Base-by-base conservation (phyloP, 1,139 yeast species). In the Pichia terricola region DNA sequence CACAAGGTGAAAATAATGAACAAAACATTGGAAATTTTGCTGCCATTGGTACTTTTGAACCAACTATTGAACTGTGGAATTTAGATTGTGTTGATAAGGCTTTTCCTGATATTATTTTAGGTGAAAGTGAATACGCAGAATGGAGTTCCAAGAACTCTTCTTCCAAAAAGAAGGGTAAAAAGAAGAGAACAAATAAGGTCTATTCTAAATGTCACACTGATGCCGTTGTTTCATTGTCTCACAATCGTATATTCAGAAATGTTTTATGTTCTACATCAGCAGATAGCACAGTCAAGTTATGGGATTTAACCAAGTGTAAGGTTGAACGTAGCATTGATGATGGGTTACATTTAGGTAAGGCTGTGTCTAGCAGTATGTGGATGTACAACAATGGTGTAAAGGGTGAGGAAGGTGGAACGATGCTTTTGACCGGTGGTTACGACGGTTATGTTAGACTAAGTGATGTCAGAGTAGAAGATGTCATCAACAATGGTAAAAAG, bases 51-150 rank as follows among this genome's bases (percentile, higher is more conserved):
- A 86, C 98, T 1, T 89, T 91, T 63, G 98, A 91, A 57, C 98
- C 98, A 35, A 94, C 85, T 60, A 91, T 91, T 63, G 99, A 91
- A 65, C 73, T 91, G 49, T 94, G 98, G 98, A 87, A 91, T 65
- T 70, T 91, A 57, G 98, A 91, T 63, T 81, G 82, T 51, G 73
- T 89, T 38, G 97, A 94, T 59, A 86, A 87, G 58, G 94, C 95
- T 28, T 91, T 86, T 73, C 99, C 99, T 22, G 95, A 88, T 59
- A 72, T 85, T 56, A 87, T 94, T 48, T 72, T 91, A 49, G 98
- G 98, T 41, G 94, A 85, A 60, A 79, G 81, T n/a, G 59, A 55
- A 40, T 40, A 47, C 22, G 52, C 54, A 8, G 48, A 45, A 28
- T 43, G 48, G 40, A 45, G 40, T 25, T 26, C 49, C 6, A 49